Evolutionary conservation across 1,139 yeast genomes (phyloP).

Genomic region (Candida dubliniensis): DNA sequence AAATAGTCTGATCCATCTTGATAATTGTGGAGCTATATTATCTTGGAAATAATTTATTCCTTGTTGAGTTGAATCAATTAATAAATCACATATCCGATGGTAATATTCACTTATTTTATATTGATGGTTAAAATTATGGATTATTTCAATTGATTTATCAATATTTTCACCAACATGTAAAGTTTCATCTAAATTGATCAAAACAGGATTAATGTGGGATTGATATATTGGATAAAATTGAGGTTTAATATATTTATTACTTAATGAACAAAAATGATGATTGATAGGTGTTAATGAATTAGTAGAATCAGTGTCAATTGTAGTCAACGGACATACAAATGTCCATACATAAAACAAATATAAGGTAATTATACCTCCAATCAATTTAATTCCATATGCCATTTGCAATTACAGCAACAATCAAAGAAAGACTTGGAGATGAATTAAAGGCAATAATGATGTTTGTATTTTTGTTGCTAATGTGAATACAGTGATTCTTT

Average conservation of each 20-base stretch:
- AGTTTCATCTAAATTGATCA: conserved; percentile 7
- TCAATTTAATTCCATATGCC: conserved; percentile 7
- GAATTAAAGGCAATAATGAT: background rate
- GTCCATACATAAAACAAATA: conserved; percentile 15
- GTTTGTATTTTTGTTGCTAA: conserved; percentile 2
- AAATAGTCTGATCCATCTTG: background rate
- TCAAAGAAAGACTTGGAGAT: too few species aligned
- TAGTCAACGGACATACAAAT: conserved; percentile 14
- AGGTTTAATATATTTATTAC: conserved; percentile 14
- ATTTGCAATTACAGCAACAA: background rate
- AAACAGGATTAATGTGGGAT: conserved; percentile 10
- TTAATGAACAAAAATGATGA: conserved; percentile 15
- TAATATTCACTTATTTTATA: conserved; percentile 4
- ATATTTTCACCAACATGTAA: conserved; percentile 8
- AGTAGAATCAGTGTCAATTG: conserved; percentile 1
- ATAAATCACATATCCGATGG: conserved; percentile 1
- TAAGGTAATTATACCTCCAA: conserved; percentile 3
- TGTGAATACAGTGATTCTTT: too few species aligned
- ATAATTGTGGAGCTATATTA: conserved; percentile 2
- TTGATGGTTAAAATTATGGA: conserved; percentile 5
- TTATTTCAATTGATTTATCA: background rate
- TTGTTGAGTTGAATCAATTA: conserved; percentile 5
- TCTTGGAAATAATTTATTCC: conserved; percentile 8
- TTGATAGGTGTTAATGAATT: conserved; percentile 13
- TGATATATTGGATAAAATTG: conserved; percentile 13